Base-by-base conservation (phyloP, 371 early-diverging fungal genomes). In the Circinella umbellata region DNA sequence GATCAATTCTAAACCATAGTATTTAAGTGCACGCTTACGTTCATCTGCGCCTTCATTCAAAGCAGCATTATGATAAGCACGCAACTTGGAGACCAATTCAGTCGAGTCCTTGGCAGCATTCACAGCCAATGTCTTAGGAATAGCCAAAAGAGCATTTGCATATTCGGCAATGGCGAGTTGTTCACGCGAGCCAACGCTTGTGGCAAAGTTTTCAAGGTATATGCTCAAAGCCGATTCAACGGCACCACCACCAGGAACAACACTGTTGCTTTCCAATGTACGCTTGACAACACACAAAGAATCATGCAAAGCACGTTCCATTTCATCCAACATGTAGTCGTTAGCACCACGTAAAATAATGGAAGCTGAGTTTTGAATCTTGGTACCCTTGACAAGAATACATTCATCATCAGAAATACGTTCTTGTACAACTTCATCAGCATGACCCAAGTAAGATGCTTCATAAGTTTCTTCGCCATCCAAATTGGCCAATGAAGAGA, bases 231-330 rank as follows among this genome's bases (percentile, higher is more conserved):
- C 99, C 27, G 95, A 87, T 82, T 99, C 99, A 53, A 99, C 99
- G 15, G 99, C 96, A 67, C 99, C 99, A 70, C 99, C 99, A 76
- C 99, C 99, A 51, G 99, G 99, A 27, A 99, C 99, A 49, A 99
- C 96, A 39, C 92, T 91, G 74, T 97, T 95, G 71, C 95, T 94
- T 83, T 99, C 99, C 61, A 99, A 83, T 9, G 99, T 99, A 62
- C 99, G 89, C 90, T 99, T 99, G 67, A 99, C 95, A 39, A 97
- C 97, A 74, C 97, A 97, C 69, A 99, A 82, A 38, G 95, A 89
- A 86, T 99, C 99, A 79, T 99, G 99, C 68, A 99, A 73, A 37
- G 98, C 94, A 71, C 99, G 91, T 80, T 99, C 99, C 98, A 99
- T 99, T 87, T 99, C 99, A 74, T 99, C 99, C 71, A 99, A 81